A percentile compares a stretch with the other conserved stretches of the same genome.
Conservation (phyloP, 768 basidiomycete genomes). For the Amanita jacksonii region DNA sequence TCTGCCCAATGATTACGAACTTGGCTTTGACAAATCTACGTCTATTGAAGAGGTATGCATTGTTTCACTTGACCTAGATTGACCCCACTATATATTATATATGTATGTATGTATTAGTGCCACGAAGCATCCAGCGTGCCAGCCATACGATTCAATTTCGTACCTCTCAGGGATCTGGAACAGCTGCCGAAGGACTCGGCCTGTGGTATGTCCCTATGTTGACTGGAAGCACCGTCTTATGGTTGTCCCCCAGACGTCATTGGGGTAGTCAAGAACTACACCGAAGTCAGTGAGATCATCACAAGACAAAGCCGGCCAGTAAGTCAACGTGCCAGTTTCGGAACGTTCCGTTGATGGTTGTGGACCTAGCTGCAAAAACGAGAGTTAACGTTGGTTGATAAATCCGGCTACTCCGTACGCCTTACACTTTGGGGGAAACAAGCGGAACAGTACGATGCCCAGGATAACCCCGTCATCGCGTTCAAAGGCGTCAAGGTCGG, state of each 20-base stretch:
- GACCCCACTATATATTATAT: constrained; percentile 1
- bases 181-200: constrained; percentile 67
- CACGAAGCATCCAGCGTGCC: constrained; percentile 71
- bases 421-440: constrained; percentile 95
- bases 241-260: constrained; percentile 59
- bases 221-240: constrained; percentile 8
- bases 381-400: constrained; percentile 83
- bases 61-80: neutral
- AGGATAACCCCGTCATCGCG: constrained; percentile 66
- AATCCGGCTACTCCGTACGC: constrained; percentile 65
- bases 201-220: constrained; percentile 54
- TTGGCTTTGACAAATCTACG: constrained; percentile 74
- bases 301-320: constrained; percentile 55
- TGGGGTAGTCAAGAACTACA: constrained; percentile 73
- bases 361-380: constrained; percentile 67
- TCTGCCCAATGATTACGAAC: constrained; percentile 86
- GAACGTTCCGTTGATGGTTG: constrained; percentile 1
- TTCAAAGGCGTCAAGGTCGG: constrained; percentile 92
- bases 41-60: constrained; percentile 71
- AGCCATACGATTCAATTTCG: constrained; percentile 77
- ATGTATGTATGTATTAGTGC: too few species aligned
- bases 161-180: constrained; percentile 52
- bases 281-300: constrained; percentile 55
- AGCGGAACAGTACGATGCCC: constrained; percentile 68
- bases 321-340: neutral